Evolutionary conservation across 2,329 filamentous ascomycete species (phyloP), one percentile per base, ranked within the genome.

Genomic region (Remersonia thermophila): DNA sequence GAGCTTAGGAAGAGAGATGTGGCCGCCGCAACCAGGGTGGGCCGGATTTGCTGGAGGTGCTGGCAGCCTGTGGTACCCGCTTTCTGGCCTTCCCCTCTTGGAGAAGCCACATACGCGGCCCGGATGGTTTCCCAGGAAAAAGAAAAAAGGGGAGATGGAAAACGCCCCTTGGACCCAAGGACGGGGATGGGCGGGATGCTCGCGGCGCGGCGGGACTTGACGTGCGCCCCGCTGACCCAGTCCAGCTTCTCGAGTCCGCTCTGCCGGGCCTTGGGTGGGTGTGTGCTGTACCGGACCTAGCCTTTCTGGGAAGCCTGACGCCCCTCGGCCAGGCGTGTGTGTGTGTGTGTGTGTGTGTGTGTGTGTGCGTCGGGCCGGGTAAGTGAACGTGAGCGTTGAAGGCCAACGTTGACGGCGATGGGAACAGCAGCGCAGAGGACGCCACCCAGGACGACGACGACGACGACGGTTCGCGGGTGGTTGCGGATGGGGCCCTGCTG

Each of bases 11-110:
- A 8, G 13, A 18, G 14, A 30, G 35, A 29, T 33, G 34, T 33
- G 33, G 34, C 17, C 32, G 42, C 32, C 16, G 41, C 47, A 49
- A 53, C 50, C 52, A 49, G 51, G 36, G 35, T 44, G 35, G 39
- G 40, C 43, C 35, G 26, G 29, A 32, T 38, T 40, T 51, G 49
- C 47, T 55, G 53, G 48, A 46, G 45, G 48, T 48, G 44, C 33
- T 40, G 36, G 28, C 30, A 41, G 39, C 43, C 43, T 44, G 31
- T 44, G 5, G 20, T 23, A 9, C 20, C 20, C 5, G 20, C 20
- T 23, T n/a, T 27, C 30, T 42, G 40, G 15, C 26, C 34, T 37
- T 13, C 30, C 34, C 38, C 38, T 41, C 39, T 38, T 35, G 20
- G 20, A 23, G 20, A 35, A 10, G n/a, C n/a, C n/a, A n/a, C 27